Percentiles rank a stretch among this genome's conserved stretches.
phyloP scores from a whole-genome alignment of 495 filamentous ascomycete species.

The Penicillium crystallinum region DNA sequence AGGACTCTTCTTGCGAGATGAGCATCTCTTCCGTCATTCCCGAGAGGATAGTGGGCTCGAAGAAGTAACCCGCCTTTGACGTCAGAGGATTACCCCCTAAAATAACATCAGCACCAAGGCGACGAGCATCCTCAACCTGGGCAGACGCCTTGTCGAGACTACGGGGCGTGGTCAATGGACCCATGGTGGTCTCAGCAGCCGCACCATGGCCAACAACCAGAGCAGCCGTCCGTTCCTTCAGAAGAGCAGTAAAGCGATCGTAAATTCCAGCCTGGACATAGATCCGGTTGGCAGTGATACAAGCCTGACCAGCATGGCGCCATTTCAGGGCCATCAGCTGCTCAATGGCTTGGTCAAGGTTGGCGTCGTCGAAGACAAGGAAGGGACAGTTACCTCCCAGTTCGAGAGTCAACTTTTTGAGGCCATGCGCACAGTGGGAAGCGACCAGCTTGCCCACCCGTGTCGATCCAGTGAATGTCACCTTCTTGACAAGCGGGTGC shows the following conservation, averaged over 20 bases:
- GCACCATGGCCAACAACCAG: conserved; percentile 64
- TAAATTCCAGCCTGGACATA: conserved; percentile 60
- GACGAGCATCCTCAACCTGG: conserved; percentile 60
- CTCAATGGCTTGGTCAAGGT: conserved; percentile 56
- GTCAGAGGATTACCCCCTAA: conserved; percentile 51
- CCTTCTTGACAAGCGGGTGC: conserved; percentile 60
- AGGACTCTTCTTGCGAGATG: conserved; percentile 63
- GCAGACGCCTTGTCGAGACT: conserved; percentile 57
- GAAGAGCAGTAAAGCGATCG: conserved; percentile 46
- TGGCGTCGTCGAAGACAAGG: conserved; percentile 69
- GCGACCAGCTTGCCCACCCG: conserved; percentile 60
- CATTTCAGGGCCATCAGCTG: conserved; percentile 60
- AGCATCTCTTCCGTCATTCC: conserved; percentile 59
- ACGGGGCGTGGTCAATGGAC: conserved; percentile 59
- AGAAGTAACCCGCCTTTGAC: conserved; percentile 58
- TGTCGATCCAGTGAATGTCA: conserved; percentile 70
- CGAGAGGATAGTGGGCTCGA: conserved; percentile 64
- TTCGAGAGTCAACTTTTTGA: conserved; percentile 71
- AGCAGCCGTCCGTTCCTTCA: conserved; percentile 49
- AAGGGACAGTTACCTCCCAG: conserved; percentile 73
- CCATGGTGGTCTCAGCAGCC: conserved; percentile 56
- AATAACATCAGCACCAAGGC: conserved; percentile 53
- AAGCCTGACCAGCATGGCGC: conserved; percentile 66
- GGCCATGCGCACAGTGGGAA: conserved; percentile 51
- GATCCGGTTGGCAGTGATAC: conserved; percentile 67